Conservation (phyloP, 1,284 basidiomycete species). For the Pyrrhoderma noxium region DNA sequence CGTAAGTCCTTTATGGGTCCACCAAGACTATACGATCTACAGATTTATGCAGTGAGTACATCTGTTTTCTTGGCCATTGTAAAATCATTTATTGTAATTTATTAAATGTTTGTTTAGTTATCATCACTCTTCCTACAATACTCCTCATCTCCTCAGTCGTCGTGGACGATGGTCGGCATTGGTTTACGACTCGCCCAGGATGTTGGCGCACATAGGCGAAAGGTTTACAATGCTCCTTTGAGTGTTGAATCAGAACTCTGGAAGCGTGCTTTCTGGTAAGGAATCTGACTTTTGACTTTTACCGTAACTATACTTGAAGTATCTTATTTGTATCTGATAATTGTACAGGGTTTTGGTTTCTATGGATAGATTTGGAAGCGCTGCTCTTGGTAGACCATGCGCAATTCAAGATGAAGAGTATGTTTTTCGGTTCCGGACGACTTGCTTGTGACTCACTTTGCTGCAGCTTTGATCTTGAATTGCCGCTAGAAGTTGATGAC, state of each 20-base stretch:
- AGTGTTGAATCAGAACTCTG: constrained; percentile 59
- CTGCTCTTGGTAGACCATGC: constrained; percentile 71
- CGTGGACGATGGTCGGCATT: constrained; percentile 66
- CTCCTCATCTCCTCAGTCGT: constrained; percentile 59
- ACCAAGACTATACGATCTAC: constrained; percentile 68
- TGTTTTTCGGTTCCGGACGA: constrained; percentile 23
- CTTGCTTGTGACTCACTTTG: neutral
- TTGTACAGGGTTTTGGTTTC: constrained; percentile 54
- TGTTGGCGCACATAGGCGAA: constrained; percentile 56
- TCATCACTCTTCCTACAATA: constrained; percentile 39
- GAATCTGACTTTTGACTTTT: constrained; percentile 12
- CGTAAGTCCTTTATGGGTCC: constrained; percentile 44
- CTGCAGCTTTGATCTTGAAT: constrained; percentile 63
- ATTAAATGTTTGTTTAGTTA: constrained; percentile 5
- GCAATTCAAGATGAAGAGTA: constrained; percentile 84
- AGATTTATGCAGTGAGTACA: constrained; percentile 39
- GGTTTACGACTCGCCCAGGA: constrained; percentile 65
- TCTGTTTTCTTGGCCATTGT: neutral
- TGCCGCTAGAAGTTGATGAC: constrained; percentile 68
- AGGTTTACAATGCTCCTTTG: constrained; percentile 31
- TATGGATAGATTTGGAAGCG: constrained; percentile 59
- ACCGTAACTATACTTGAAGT: constrained; percentile 3
- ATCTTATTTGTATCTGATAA: neutral
- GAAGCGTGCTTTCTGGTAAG: constrained; percentile 76
- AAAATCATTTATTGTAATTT: constrained; percentile 1